Percentiles rank a stretch among this genome's conserved stretches.
Conservation (phyloP, 2,329 filamentous ascomycete genomes). For the Cercospora zeina region DNA sequence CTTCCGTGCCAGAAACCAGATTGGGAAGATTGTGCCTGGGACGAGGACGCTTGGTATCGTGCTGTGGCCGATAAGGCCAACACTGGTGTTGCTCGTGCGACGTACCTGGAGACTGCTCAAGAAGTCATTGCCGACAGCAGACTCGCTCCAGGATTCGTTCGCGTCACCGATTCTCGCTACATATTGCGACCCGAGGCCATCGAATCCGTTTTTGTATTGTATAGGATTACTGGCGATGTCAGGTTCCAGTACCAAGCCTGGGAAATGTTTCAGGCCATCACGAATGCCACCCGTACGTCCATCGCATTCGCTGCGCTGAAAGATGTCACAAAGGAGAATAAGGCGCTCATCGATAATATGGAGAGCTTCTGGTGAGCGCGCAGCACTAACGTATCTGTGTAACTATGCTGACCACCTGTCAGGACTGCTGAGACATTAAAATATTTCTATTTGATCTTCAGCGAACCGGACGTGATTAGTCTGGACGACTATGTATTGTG, state of each 20-base stretch:
- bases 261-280: conserved; percentile 70
- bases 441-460: conserved; percentile 66
- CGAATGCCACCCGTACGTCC: conserved; percentile 60
- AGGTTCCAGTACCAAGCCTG: conserved; percentile 69
- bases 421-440: conserved; percentile 64
- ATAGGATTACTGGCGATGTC: conserved; percentile 67
- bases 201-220: conserved; percentile 77
- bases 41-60: conserved; percentile 50
- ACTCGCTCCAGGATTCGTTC: conserved; percentile 58
- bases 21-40: conserved; percentile 32
- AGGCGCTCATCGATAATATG: conserved; percentile 59
- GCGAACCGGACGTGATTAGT: conserved; percentile 59
- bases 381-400: neutral
- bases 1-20: conserved; percentile 49
- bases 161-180: conserved; percentile 60
- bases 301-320: conserved; percentile 66
- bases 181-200: conserved; percentile 77
- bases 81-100: conserved; percentile 18
- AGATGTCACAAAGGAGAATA: conserved; percentile 59
- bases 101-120: conserved; percentile 22
- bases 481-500: conserved; percentile 56
- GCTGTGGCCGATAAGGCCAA: conserved; percentile 41
- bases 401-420: neutral
- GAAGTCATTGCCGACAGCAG: conserved; percentile 46
- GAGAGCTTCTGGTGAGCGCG: conserved; percentile 64